Percentiles rank a stretch among this genome's conserved stretches.
Evolutionary conservation across 352 stramenopile species (phyloP).

Genomic region (Thraustochytrium sp.): DNA sequence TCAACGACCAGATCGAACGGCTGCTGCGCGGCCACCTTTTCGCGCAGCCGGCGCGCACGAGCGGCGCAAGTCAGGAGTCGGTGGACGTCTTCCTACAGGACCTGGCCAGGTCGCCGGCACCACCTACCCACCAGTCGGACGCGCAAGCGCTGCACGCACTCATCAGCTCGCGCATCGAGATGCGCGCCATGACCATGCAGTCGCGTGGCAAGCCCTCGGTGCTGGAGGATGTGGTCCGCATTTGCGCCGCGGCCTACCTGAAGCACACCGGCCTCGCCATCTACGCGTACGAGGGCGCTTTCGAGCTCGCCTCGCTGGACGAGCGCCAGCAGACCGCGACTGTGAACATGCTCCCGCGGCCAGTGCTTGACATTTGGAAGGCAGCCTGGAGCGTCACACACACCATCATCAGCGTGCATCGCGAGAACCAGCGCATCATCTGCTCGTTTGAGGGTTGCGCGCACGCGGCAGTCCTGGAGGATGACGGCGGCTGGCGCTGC

Average conservation of each 20-base stretch:
- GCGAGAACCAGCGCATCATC: neutral
- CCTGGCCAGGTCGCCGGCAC: neutral
- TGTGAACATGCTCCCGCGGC: neutral
- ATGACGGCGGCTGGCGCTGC: constrained; percentile 27
- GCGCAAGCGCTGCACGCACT: constrained; percentile 26
- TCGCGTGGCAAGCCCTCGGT: neutral
- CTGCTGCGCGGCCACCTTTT: neutral
- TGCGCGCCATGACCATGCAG: constrained; percentile 7
- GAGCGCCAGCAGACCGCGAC: neutral
- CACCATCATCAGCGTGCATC: constrained; percentile 30
- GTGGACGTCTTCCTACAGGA: constrained; percentile 36
- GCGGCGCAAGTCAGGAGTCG: neutral
- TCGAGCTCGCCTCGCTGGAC: neutral
- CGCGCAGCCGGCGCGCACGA: neutral
- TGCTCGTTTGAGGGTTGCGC: neutral
- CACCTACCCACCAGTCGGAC: constrained; percentile 23
- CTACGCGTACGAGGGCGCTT: neutral
- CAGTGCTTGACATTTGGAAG: constrained; percentile 20
- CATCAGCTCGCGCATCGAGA: neutral
- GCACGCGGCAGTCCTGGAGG: neutral
- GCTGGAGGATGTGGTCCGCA: constrained; percentile 31
- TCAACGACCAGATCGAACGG: constrained; percentile 3
- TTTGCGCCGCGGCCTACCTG: neutral
- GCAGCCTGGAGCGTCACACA: neutral
- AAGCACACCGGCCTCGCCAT: constrained; percentile 5